phyloP scores from a whole-genome alignment of 768 basidiomycete genomes.

The Naematelia aurantialba region DNA sequence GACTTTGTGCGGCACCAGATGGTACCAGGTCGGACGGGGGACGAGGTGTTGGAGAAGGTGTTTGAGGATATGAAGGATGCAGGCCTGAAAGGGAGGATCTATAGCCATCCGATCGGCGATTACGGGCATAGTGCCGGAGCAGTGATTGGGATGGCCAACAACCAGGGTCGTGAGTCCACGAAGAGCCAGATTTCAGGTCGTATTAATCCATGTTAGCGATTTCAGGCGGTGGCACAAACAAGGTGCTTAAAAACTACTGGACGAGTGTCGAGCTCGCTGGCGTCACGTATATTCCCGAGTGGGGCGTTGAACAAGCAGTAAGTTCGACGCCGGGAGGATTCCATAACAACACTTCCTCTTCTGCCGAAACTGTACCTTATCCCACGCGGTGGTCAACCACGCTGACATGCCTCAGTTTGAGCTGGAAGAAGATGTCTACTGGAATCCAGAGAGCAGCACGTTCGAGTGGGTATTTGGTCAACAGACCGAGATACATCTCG shows the following conservation, averaged over 20 bases:
- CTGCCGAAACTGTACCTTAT: too few species aligned
- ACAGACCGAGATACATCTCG: constrained; percentile 56
- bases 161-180: constrained; percentile 7
- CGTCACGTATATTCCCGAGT: constrained; percentile 56
- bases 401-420: constrained; percentile 30
- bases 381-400: too few species aligned
- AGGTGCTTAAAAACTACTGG: constrained; percentile 56
- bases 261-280: constrained; percentile 60
- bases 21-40: constrained; percentile 55
- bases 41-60: constrained; percentile 54
- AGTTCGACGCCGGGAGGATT: constrained; percentile 3
- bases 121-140: constrained; percentile 60
- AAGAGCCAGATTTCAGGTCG: constrained; percentile 41
- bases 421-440: constrained; percentile 48
- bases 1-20: constrained; percentile 56
- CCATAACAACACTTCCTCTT: too few species aligned
- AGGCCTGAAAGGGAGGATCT: constrained; percentile 57
- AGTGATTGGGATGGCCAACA: constrained; percentile 50
- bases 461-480: constrained; percentile 58
- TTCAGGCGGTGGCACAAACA: constrained; percentile 56
- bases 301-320: constrained; percentile 52
- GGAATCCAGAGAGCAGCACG: constrained; percentile 50
- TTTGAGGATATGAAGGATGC: constrained; percentile 55
- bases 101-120: constrained; percentile 59
- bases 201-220: constrained; percentile 47